Evolutionary conservation across 192 early-diverging fungal genomes (phyloP).

Genomic region (Phlyctochytrium arcticum): DNA sequence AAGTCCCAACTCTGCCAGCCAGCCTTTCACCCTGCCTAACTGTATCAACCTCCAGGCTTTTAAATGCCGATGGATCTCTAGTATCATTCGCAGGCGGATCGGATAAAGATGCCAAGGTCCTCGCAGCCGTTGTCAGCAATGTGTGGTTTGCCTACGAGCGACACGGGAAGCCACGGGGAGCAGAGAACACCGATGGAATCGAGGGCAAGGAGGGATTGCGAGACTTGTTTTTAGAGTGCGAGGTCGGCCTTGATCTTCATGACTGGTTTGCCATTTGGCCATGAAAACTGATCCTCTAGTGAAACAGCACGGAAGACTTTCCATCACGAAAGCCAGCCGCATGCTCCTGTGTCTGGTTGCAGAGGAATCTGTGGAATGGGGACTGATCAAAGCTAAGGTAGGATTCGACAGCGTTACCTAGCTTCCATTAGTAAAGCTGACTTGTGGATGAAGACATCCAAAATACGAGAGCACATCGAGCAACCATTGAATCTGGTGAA

Average conservation of each 20-base stretch:
- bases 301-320: constrained; percentile 37
- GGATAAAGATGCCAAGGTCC: constrained; percentile 28
- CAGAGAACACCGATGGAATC: not conserved
- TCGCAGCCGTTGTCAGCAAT: constrained; percentile 37
- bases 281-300: not conserved
- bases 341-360: constrained; percentile 47
- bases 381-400: constrained; percentile 46
- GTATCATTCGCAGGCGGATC: constrained; percentile 37
- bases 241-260: constrained; percentile 11
- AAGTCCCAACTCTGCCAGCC: not conserved
- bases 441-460: too few relatives aligned
- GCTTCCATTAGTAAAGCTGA: too few relatives aligned
- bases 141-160: constrained; percentile 45
- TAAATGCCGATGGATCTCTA: constrained; percentile 38
- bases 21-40: not conserved
- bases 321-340: constrained; percentile 26
- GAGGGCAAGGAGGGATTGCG: constrained; percentile 27
- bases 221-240: constrained; percentile 33
- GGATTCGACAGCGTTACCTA: too few relatives aligned
- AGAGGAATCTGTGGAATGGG: constrained; percentile 36
- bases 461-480: too few relatives aligned
- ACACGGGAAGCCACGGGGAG: constrained; percentile 15
- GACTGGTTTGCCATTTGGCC: not conserved
- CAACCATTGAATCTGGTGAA: too few relatives aligned
- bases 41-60: constrained; percentile 18